Evolutionary conservation across 169 alveolate species (phyloP).

Genomic region (Cryptosporidium ryanae): DNA sequence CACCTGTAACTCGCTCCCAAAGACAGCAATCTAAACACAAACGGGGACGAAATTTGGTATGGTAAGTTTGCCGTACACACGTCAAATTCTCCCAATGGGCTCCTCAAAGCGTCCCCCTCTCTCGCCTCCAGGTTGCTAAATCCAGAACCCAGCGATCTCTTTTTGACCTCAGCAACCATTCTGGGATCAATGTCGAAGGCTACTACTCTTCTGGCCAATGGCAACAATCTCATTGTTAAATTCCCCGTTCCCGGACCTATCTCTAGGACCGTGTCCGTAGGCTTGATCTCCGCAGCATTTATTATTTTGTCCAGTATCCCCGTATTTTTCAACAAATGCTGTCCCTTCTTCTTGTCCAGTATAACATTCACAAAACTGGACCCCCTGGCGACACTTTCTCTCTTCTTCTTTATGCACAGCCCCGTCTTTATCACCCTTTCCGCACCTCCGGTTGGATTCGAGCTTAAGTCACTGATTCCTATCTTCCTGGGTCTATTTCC

Average conservation of each 20-base stretch:
- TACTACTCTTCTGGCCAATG: slow-evolving; percentile 95
- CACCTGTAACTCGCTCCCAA: slow-evolving; percentile 92
- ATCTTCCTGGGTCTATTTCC: slow-evolving; percentile 52
- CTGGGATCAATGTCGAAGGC: slow-evolving; percentile 98
- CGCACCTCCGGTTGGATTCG: neutral
- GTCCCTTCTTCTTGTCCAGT: slow-evolving; percentile 94
- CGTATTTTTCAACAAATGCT: slow-evolving; percentile 98
- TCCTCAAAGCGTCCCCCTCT: slow-evolving; percentile 95
- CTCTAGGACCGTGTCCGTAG: slow-evolving; percentile 97
- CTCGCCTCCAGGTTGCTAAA: slow-evolving; percentile 87
- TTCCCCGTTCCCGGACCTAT: slow-evolving; percentile 99
- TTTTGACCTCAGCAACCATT: slow-evolving; percentile 98
- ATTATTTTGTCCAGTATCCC: slow-evolving; percentile 95
- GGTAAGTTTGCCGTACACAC: slow-evolving; percentile 99
- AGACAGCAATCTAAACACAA: slow-evolving; percentile 95
- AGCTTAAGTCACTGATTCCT: neutral
- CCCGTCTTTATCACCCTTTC: slow-evolving; percentile 37
- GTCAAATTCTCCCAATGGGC: slow-evolving; percentile 95
- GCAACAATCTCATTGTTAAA: slow-evolving; percentile 94
- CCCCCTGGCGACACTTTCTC: slow-evolving; percentile 10
- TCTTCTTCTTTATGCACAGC: neutral
- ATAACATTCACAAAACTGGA: slow-evolving; percentile 81
- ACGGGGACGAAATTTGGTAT: slow-evolving; percentile 98
- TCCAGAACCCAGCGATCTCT: slow-evolving; percentile 90
- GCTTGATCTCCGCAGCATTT: slow-evolving; percentile 95